Evolutionary conservation across 1,284 basidiomycete species (phyloP), one percentile per base, ranked within the genome.

Genomic region (Xerocomus amazonicus): DNA sequence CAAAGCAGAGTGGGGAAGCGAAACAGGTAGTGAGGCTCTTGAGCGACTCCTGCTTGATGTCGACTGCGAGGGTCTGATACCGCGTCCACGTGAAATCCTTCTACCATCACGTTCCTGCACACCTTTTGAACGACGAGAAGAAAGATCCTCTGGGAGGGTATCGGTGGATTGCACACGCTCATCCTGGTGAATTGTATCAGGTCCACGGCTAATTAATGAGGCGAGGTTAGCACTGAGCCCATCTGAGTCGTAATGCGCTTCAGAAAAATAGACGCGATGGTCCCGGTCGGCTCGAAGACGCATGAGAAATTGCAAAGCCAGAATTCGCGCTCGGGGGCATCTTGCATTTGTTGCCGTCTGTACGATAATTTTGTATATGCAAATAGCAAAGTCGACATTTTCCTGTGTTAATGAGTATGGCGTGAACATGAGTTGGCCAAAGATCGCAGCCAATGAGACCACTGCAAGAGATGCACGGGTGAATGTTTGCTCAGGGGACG

Each of bases 281-380:
- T 94, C 89, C 3, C 91, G 83, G 65, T 97, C 95, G 1, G 92
- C 93, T 43, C 97, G 80, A 19, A 99, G 73, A 10, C 93, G 85
- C 72, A 95, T 83, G 51, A 97, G 67, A 76, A 95, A 97, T 62
- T 96, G 92, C 9, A 99, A 73, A 3, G 89, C 79, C 3, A 81
- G 74, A 14, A 98, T 68, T 23, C 92, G 76, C 0, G 89, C 85
- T 16, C 78, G 74, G 0, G 79, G 68, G 28, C 85, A 87, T 54
- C 71, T 75, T 1, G 77, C 75, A 13, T 70, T 66, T 0, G 68
- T 57, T 17, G 71, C 56, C 13, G 83, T 63, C 28, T 71, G 65
- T 16, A 86, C 59, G 34, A 88, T 65, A 34, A 71, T 68, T 0
- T 65, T 55, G 62, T 79, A 87, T 8, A 89, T 63, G 2, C 70